Base-by-base conservation (phyloP, 192 early-diverging fungal species). In the Haplosporangium gracile region DNA sequence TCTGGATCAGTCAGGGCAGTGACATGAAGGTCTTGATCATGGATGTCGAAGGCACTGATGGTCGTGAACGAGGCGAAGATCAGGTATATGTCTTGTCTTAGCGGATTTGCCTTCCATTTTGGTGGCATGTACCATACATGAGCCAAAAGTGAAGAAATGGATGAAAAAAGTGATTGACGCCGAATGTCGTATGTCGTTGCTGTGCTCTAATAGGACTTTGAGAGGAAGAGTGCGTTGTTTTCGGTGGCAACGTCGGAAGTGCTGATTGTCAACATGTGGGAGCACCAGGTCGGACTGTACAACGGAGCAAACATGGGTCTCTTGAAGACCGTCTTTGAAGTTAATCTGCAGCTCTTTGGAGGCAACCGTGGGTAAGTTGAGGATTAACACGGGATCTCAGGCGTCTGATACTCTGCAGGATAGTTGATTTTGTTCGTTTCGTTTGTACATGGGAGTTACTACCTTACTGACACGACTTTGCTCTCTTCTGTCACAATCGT, bases 1-100 rank as follows among this genome's bases (percentile, higher is more conserved):
- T 99, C 87, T 99, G 99, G 99, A 95, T 95, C 57, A 94, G 93
- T 77, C 95, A 95, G 81, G 95, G 95, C 22, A 88, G 90, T 36
- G 94, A 92, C 38, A 93, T 94, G 92, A 91, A 93, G 73, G 92
- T 97, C 43, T 90, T 99, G 13, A 94, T 99, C 32, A 93, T 99
- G 92, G 99, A 99, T 89, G 99, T 99, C 1, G 99, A 99, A 87
- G 99, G 99, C 75, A 99, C 98, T 0, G 99, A 99, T 84, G 99
- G 99, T 42, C 94, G 98, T 57, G 99, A 99, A 81, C 95, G 98
- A 68, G 98, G 98, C 69, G 99, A 99, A 90, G 96, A 99, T 81
- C 97, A 98, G 79, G 88, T 85, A 76, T 43, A 13, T 24, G 10
- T 20, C 11, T 57, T 75, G 0, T 40, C 34, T 53, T 47, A 6